Base-by-base conservation (phyloP, 371 early-diverging fungal species). In the Synchytrium microbalum region DNA sequence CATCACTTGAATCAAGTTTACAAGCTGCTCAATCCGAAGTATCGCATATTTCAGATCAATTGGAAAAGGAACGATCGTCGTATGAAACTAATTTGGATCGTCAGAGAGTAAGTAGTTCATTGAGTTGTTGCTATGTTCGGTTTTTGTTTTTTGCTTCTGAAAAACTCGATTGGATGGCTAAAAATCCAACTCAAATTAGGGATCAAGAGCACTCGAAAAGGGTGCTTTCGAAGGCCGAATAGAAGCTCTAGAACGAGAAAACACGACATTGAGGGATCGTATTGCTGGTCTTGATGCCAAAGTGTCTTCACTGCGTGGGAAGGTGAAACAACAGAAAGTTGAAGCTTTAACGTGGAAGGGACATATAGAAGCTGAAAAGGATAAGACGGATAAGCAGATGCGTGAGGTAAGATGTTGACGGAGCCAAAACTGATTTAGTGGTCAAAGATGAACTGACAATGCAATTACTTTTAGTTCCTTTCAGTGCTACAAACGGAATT, bases 1-100 rank as follows among this genome's bases (percentile, higher is more conserved):
- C 51, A 10, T 32, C 52, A 25, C 28, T 53, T 32, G 71, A 70
- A 32, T 1, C 60, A 1, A 27, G 28, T 0, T 52, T 66, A 8
- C 54, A 66, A 38, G 27, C 54, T 1, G 2, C 55, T 27, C 62
- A 62, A 25, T 46, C 38, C 3, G 60, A 73, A n/a, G 33, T 73
- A 19, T 64, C 64, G 19, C 65, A 64, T 5, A 3, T 63, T 5
- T 29, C 32, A 14, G 74, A 69, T 5, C 67, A 67, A 58, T 19
- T 64, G 27, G 70, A 69, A 33, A 59, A 69, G 25, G 74, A 74
- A 31, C 61, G 62, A 19, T 57, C 64, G 32, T 69, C 72, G 2
- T 68, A 65, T 52, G 26, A 54, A n/a, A 65, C 65, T 32, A 62
- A 67, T 23, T 33, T 63, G 1, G 73, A 72, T 32, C 59, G 73